Evolutionary conservation across 2,329 filamentous ascomycete species (phyloP), one percentile per base, ranked within the genome.

Genomic region (Fusarium clavum): DNA sequence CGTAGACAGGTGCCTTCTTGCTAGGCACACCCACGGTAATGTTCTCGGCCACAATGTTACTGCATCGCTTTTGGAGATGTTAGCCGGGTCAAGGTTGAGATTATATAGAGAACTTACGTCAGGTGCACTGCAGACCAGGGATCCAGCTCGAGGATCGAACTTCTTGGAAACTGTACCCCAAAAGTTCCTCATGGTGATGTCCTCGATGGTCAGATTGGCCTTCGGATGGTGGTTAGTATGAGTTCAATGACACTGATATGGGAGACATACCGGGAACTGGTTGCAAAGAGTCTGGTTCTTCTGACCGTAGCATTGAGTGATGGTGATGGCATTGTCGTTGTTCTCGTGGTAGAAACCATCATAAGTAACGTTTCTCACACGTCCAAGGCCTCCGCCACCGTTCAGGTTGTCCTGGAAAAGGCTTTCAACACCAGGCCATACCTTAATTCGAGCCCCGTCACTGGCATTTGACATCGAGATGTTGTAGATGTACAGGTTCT

Each of bases 401-500:
- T 87, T 87, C 6, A 91, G 79, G 0, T 84, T 84, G 3, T 86
- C 84, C 6, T 81, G 71, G 20, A 84, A 76, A 5, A 43, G 27
- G 1, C 63, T 73, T 24, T 70, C 67, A 4, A 72, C 59, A 8
- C 88, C 88, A 0, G 90, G 90, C 91, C 90, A 93, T 58, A 92
- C 90, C 79, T 93, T 93, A 81, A 93, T 92, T 63, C 91, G 87
- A 1, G 90, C 91, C 30, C 88, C 90, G 69, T 92, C 88, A 56
- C 86, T 81, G 4, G 87, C 86, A 71, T 90, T 88, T 56, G 83
- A 82, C 84, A 90, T 87, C 41, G 83, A 84, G 45, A 85, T 81
- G 70, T 90, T 90, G 78, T 85, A 88, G 59, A 91, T 85, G 71
- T 89, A 88, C n/a, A 93, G 76, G 71, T 93, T 88, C 77, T 91